Base-by-base conservation (phyloP, 2,329 filamentous ascomycete genomes). In the Penicillium psychrosexuale region DNA sequence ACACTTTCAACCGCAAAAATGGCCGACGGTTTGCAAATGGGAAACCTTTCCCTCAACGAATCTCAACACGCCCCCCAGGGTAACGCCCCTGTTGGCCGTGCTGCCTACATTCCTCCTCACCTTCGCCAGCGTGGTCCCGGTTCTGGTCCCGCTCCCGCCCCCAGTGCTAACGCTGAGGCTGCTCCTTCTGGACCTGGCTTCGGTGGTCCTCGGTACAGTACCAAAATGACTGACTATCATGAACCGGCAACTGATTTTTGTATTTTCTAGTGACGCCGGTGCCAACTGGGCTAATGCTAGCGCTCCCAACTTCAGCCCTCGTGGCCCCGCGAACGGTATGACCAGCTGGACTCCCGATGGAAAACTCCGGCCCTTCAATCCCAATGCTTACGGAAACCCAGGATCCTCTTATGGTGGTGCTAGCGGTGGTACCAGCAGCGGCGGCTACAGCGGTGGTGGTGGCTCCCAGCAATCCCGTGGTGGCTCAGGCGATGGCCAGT, bases 401-500 rank as follows among this genome's bases (percentile, higher is more conserved):
- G 80, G 65, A 65, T 68, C 63, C 33, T 59, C 56, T 45, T 61
- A 61, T 56, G 53, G 64, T 44, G 65, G 67, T 58, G 80, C 22
- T 24, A 24, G 79, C 58, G 80, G 81, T 57, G 77, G 80, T 59
- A 76, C 78, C 56, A 80, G 79, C 59, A 80, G 81, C 57, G 77
- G 80, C 59, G 76, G 78, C 56, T 78, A 78, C 61, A 78, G 80
- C 64, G 66, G 82, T 69, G 55, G 60, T 27, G 59, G 62, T 31
- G 43, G 46, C 9, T 40, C 52, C 44, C 38, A 47, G 30, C 52
- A 54, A 54, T 81, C 86, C 68, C 86, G 89, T 69, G 91, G 89
- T 69, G 91, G 92, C 68, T 95, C 91, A 72, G 94, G 94, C 69
- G 94, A 97, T 71, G 94, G 94, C 69, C 87, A 91, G 80, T 99